Evolutionary conservation across 2,329 filamentous ascomycete species (phyloP), one percentile per base, ranked within the genome.

Genomic region (Orbilia oligospora): DNA sequence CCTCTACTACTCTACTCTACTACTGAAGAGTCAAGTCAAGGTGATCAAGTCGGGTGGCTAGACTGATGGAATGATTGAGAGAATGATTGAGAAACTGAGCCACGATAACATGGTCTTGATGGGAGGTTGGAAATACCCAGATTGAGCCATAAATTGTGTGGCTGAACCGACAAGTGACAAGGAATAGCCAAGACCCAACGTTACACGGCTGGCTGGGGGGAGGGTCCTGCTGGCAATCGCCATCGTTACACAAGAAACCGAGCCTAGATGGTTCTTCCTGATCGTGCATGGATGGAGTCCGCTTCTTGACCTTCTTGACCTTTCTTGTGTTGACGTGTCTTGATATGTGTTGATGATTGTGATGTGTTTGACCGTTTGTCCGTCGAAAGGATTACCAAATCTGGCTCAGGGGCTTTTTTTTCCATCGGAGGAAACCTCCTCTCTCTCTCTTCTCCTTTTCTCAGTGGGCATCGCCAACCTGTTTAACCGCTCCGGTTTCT

Each of bases 401-500:
- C 2, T 9, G 44, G 44, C 44, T 46, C 44, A 46, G 44, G 44
- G 44, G 44, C 3, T 5, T n/a, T 44, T 44, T 44, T 44, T n/a
- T 20, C 46, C 9, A 14, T n/a, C 44, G 14, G 4, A 22, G 9
- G 22, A 53, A 58, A 48, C 22, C 18, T 46, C 48, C 10, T 36
- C 51, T 36, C 6, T 49, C 41, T 46, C 44, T n/a, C 20, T 30
- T 49, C 41, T 46, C 44, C 44, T 46, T 46, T 46, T 46, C 44
- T 22, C 3, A 5, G 24, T 71, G 22, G 63, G 36, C 63, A 76
- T 76, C 72, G 55, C 66, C 71, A 70, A 70, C 71, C 41, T 76
- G 71, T 76, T 76, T 76, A 71, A 76, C 72, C 72, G 72, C 58
- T 56, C 64, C 65, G 65, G 65, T 55, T 76, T 76, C 71, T 76